These are phyloP conservation scores for Phytopythium helicoides DNA, from an alignment of 352 stramenopile species.

Conservation along the genomic window DNA sequence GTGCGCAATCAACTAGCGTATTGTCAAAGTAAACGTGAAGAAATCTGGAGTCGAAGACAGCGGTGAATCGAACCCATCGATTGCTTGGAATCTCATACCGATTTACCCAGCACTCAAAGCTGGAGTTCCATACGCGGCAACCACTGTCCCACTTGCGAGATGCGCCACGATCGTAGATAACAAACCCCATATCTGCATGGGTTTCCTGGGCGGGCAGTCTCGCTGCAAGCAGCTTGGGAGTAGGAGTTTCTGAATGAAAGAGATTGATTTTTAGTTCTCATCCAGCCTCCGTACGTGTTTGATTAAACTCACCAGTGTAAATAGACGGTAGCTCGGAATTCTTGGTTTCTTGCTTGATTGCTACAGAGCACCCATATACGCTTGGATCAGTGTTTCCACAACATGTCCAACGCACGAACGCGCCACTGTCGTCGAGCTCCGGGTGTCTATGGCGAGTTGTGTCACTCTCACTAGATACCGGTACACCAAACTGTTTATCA, in stretches of 20 bases:
- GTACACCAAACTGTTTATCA: neutral
- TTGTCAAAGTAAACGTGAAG: slow-evolving; percentile 47
- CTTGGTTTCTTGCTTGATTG: slow-evolving; percentile 2
- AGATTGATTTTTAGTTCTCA: neutral
- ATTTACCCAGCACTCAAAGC: slow-evolving; percentile 47
- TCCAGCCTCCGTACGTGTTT: too few species aligned
- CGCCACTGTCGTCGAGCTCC: slow-evolving; percentile 51
- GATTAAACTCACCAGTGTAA: slow-evolving; percentile 1
- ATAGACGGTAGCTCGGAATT: neutral
- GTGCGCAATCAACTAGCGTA: slow-evolving; percentile 42
- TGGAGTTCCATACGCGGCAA: slow-evolving; percentile 41
- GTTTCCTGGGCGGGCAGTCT: slow-evolving; percentile 22
- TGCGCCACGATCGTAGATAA: slow-evolving; percentile 48
- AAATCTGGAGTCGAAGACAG: slow-evolving; percentile 49
- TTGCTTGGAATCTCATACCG: slow-evolving; percentile 48
- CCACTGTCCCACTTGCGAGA: slow-evolving; percentile 20
- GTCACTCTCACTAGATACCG: slow-evolving; percentile 20
- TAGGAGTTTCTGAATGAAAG: neutral
- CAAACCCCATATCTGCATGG: slow-evolving; percentile 26
- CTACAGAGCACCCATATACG: slow-evolving; percentile 51
- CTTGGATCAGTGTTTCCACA: slow-evolving; percentile 51
- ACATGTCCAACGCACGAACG: slow-evolving; percentile 63
- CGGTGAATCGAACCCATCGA: slow-evolving; percentile 41
- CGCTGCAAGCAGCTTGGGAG: slow-evolving; percentile 41
- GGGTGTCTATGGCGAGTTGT: slow-evolving; percentile 45